These are phyloP conservation scores for Ophiosphaerella narmari DNA, from an alignment of 2,329 filamentous ascomycete species.

Conservation along the genomic window DNA sequence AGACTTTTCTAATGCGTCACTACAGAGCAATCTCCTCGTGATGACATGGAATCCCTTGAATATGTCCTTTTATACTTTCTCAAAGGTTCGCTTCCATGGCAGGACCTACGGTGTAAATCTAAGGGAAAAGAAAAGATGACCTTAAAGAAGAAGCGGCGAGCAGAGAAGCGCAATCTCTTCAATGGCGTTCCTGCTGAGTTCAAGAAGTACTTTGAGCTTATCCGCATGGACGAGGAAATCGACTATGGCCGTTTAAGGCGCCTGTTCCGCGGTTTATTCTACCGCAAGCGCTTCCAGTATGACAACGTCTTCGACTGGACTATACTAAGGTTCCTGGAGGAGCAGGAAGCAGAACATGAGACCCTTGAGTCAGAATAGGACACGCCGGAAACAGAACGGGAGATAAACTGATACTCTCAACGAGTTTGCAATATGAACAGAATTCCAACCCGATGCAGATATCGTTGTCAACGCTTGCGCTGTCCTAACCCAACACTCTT, in stretches of 20 bases:
- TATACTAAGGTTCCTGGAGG: slow-evolving; percentile 9
- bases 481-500: too few relatives aligned
- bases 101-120: slow-evolving; percentile 64
- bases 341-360: slow-evolving; percentile 1
- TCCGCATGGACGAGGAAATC: slow-evolving; percentile 6
- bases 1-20: slow-evolving; percentile 15
- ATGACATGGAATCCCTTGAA: slow-evolving; percentile 98
- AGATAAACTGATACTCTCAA: too few relatives aligned
- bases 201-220: slow-evolving; percentile 14
- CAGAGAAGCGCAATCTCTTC: not conserved
- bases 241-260: slow-evolving; percentile 15
- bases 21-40: slow-evolving; percentile 93
- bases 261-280: slow-evolving; percentile 19
- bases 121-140: too few relatives aligned
- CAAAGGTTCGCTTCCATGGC: slow-evolving; percentile 97
- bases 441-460: too few relatives aligned
- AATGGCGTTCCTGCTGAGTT: slow-evolving; percentile 12
- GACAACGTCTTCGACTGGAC: slow-evolving; percentile 25
- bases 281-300: slow-evolving; percentile 15
- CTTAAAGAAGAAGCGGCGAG: slow-evolving; percentile 10
- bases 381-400: not conserved
- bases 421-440: too few relatives aligned
- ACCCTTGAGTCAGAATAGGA: not conserved
- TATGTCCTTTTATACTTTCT: slow-evolving; percentile 99
- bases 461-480: too few relatives aligned